Conservation (phyloP, 306 rosid species). For the Cicer arietinum region DNA sequence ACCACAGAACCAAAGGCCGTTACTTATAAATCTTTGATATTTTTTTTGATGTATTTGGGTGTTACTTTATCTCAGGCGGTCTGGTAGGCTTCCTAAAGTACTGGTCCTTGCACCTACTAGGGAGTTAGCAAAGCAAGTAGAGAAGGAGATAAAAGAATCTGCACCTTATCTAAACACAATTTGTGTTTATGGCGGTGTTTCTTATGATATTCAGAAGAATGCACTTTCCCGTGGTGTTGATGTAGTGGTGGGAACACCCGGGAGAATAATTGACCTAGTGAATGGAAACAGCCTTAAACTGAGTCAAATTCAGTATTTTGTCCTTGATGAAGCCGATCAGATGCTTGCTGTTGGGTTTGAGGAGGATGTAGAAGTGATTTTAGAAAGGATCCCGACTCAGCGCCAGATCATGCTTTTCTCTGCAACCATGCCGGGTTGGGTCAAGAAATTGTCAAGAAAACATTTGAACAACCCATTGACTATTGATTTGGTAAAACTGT, state of each 20-base stretch:
- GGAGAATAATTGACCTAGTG: constrained; percentile 87
- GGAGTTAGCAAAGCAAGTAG: constrained; percentile 96
- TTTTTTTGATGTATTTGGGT: background rate
- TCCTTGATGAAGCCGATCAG: constrained; percentile 98
- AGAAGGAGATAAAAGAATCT: constrained; percentile 93
- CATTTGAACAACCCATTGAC: constrained; percentile 86
- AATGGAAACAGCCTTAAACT: constrained; percentile 83
- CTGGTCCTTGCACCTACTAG: constrained; percentile 95
- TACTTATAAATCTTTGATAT: background rate
- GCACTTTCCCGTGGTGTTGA: constrained; percentile 96
- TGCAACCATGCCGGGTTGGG: constrained; percentile 97
- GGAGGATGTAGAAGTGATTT: constrained; percentile 91
- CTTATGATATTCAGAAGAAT: constrained; percentile 77
- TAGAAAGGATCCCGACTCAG: constrained; percentile 73
- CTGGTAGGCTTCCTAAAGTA: constrained; percentile 70
- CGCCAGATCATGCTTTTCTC: constrained; percentile 97
- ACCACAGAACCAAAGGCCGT: background rate
- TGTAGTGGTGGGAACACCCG: constrained; percentile 99
- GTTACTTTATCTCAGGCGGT: constrained; percentile 56
- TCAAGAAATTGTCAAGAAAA: constrained; percentile 85
- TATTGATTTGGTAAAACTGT: constrained; percentile 82
- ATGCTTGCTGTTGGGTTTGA: constrained; percentile 99
- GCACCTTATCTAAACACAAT: constrained; percentile 84
- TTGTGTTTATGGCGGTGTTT: constrained; percentile 96
- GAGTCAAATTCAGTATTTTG: constrained; percentile 79